A percentile compares a stretch with the other conserved stretches of the same genome.
These are phyloP conservation scores for Xylariomycetidae sp. DNA, from an alignment of 2,329 filamentous ascomycete species.

Conservation along the genomic window DNA sequence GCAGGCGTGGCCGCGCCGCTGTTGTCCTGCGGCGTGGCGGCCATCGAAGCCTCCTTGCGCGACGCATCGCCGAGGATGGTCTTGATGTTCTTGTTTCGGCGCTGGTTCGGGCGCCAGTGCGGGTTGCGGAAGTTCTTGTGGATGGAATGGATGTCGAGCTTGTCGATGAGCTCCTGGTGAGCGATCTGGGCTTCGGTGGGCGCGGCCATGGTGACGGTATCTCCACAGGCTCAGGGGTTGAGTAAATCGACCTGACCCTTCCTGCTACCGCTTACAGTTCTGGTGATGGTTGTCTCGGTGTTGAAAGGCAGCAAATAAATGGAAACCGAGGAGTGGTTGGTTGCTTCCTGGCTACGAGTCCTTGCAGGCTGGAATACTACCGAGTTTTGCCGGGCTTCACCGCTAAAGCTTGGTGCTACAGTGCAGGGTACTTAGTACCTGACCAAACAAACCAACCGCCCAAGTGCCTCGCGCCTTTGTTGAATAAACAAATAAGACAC, in stretches of 20 bases:
- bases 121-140: conserved; percentile 87
- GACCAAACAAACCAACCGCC: no score
- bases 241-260: no score
- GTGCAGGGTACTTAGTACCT: no score
- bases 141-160: conserved; percentile 83
- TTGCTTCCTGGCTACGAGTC: no score
- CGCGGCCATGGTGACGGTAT: conserved; percentile 44
- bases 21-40: conserved; percentile 73
- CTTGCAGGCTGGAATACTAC: conserved; percentile 1
- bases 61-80: conserved; percentile 87
- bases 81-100: conserved; percentile 98
- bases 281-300: no score
- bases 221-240: conserved; percentile 9
- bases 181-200: conserved; percentile 69
- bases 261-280: no score
- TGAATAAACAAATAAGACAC: no score
- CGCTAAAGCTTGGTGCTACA: no score
- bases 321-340: no score
- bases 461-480: no score
- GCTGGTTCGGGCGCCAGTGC: conserved; percentile 85
- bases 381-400: conserved; percentile 5
- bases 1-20: conserved; percentile 70
- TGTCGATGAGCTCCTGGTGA: conserved; percentile 80
- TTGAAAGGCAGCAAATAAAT: no score
- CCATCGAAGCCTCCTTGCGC: conserved; percentile 80